Evolutionary conservation across 352 stramenopile genomes (phyloP), one percentile per base, ranked within the genome.

Genomic region (Aphanomyces astaci): DNA sequence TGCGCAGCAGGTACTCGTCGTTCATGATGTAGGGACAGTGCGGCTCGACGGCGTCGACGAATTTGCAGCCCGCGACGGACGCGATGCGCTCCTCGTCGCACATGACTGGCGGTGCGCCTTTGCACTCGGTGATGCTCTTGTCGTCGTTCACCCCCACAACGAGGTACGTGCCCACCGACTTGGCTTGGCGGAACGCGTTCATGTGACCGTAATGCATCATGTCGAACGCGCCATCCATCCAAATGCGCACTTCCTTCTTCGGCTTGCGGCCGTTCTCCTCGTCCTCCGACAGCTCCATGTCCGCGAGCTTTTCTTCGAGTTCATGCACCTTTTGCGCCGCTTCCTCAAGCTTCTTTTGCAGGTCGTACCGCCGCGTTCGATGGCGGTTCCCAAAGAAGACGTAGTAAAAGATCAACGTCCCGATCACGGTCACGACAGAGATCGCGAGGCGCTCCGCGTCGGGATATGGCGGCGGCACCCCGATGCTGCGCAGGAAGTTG

Each of bases 191-290:
- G 82, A 99, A 99, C 10, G 96, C 97, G 79, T 99, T 99, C 96
- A 99, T 98, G 80, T 99, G 97, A 27, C 97, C 97, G 76, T 98
- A 99, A 78, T 99, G 97, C 92, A 99, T 98, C 82, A 99, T 96
- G 76, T 99, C 97, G 77, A 99, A 99, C 30, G 95, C 96, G 56
- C 97, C 97, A 71, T 99, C 97, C 90, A 99, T 98, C 85, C 97
- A 99, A 70, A 99, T 98, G 62, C 94, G 89, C 74, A 98, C 92
- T 76, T 98, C 81, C 62, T 96, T 80, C 72, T 89, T 90, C 24
- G 86, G 76, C 65, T 81, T 75, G 7, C 33, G 11, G 2, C 54
- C 31, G 11, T 73, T 64, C 9, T 71, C 72, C 43, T 90, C 80
- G 31, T 88, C 80, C 52, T 96, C 86, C n/a, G 86, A 67, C 31